Base-by-base conservation (phyloP, 2,329 filamentous ascomycete genomes). In the Cryphonectria nitschkei region DNA sequence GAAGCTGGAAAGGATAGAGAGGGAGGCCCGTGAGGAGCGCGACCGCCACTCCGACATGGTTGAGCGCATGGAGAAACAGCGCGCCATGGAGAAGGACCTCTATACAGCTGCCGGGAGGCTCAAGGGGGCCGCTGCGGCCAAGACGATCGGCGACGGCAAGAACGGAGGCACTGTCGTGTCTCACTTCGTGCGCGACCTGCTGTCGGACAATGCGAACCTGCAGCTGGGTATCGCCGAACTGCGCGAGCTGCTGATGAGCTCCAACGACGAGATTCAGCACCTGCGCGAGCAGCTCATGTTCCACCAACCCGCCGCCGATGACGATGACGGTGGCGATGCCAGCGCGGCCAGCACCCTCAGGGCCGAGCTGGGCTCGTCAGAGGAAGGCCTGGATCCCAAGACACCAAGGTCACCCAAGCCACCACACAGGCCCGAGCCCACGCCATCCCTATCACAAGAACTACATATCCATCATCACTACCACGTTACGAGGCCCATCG, bases 381-480 rank as follows among this genome's bases (percentile, higher is more conserved):
- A 85, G 43, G 56, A 76, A 76, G 46, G 22, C 7, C 16, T 60
- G 74, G 70, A 73, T 78, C 67, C 77, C 78, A 37, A 77, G 74
- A 52, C 74, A 68, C 70, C 73, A 68, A 72, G 64, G 72, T 63
- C 74, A 68, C 70, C 68, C 2, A 26, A 16, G 13, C 65, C 39
- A 0, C 66, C 64, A 26, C 72, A 70, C 52, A 70, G 34, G 26
- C 46, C 68, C 32, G 74, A 74, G 32, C 69, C 74, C 14, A 76
- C 82, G 39, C 80, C 82, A 43, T 82, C 80, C 26, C 74, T 87
- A 2, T 91, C 92, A 0, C 92, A 93, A 76, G 93, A 96, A 76
- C 83, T 98, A 19, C 95, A 98, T 76, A 93, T 98, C 62, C 95
- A 98, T 77, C 95, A 98, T 76, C 95, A 98, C 78, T 97, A 97